Conservation (phyloP, 768 basidiomycete species). For the Boletus subparvulus region DNA sequence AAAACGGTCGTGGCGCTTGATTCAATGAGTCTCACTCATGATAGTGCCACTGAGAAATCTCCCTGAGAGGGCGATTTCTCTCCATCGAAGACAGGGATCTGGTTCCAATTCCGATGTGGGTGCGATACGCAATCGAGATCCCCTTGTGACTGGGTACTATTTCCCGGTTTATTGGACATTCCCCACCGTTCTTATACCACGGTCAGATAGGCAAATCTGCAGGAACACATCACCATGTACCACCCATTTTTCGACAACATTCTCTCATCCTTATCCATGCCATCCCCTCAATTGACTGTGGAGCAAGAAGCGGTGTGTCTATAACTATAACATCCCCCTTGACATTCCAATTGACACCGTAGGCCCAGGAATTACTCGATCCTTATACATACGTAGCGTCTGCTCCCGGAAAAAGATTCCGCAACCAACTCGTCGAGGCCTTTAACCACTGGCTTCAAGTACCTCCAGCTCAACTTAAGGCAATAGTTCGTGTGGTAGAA, state of each 20-base stretch:
- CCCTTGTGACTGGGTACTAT: not conserved
- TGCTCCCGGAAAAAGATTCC: slow-evolving; percentile 89
- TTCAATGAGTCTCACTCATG: slow-evolving; percentile 8
- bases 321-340: not conserved
- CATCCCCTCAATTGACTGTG: slow-evolving; percentile 19
- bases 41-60: slow-evolving; percentile 5
- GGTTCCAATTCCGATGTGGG: slow-evolving; percentile 1
- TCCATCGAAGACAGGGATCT: slow-evolving; percentile 4
- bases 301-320: slow-evolving; percentile 27
- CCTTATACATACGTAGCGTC: slow-evolving; percentile 85
- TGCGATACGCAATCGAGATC: not conserved
- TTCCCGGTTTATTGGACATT: slow-evolving; percentile 7
- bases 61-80: slow-evolving; percentile 3
- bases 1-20: slow-evolving; percentile 9
- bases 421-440: slow-evolving; percentile 81
- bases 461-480: slow-evolving; percentile 62
- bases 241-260: slow-evolving; percentile 42
- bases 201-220: not conserved
- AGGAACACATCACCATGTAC: slow-evolving; percentile 12
- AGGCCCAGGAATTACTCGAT: slow-evolving; percentile 61
- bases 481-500: slow-evolving; percentile 77
- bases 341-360: not conserved
- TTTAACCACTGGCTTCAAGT: slow-evolving; percentile 92
- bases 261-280: slow-evolving; percentile 32
- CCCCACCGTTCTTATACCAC: slow-evolving; percentile 12